Evolutionary conservation across 2,329 filamentous ascomycete genomes (phyloP).

Genomic region (Fusarium sp.): DNA sequence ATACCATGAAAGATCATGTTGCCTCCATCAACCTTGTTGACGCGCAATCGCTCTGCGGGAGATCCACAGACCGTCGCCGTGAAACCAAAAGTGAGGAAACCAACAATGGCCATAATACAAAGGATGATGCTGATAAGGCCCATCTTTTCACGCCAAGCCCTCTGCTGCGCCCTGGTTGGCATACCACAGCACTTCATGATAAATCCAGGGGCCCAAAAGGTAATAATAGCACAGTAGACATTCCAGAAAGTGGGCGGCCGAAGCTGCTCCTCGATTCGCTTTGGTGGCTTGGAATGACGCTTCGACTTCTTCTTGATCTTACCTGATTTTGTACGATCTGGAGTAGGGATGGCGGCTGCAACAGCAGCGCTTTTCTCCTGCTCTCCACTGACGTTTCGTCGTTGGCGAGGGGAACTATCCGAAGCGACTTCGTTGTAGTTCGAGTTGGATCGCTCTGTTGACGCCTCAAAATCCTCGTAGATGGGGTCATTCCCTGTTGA

Average conservation of each 20-base stretch:
- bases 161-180: conserved; percentile 84
- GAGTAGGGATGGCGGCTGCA: conserved; percentile 51
- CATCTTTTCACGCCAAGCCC: conserved; percentile 98
- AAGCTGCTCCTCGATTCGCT: conserved; percentile 72
- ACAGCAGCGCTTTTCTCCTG: conserved; percentile 52
- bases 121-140: conserved; percentile 95
- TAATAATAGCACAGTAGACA: conserved; percentile 92
- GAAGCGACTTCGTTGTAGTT: conserved; percentile 62
- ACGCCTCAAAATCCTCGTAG: conserved; percentile 80
- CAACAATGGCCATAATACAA: conserved; percentile 87
- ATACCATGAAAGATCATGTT: conserved; percentile 98
- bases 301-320: conserved; percentile 73
- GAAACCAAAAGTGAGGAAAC: conserved; percentile 97
- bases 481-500: conserved; percentile 93
- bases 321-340: conserved; percentile 63
- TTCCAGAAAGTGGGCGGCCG: conserved; percentile 92
- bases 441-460: conserved; percentile 66
- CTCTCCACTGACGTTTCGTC: conserved; percentile 52
- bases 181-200: conserved; percentile 88
- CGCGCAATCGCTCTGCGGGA: conserved; percentile 78
- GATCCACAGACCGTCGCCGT: conserved; percentile 86
- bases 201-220: conserved; percentile 93
- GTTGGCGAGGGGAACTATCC: conserved; percentile 59
- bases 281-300: conserved; percentile 62
- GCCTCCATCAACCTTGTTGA: conserved; percentile 83